phyloP scores from a whole-genome alignment of 805 yeast species.

The Yamadazyma laniorum region DNA sequence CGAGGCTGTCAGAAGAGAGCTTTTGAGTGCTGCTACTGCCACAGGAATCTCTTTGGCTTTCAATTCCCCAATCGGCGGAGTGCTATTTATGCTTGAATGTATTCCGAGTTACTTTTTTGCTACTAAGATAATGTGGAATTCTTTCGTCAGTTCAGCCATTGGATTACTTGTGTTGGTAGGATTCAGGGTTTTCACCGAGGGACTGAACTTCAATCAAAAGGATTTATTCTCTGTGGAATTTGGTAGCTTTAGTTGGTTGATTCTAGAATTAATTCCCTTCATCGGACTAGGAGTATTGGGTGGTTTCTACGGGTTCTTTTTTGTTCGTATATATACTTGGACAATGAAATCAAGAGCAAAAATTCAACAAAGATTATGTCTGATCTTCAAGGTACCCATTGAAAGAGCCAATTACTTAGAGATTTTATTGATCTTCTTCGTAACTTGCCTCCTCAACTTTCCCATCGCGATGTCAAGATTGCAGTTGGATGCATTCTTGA shows the following conservation, averaged over 20 bases:
- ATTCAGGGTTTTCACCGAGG: slow-evolving; percentile 39
- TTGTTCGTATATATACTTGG: slow-evolving; percentile 46
- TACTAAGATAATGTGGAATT: slow-evolving; percentile 73
- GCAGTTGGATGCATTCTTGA: slow-evolving; percentile 55
- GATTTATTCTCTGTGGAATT: slow-evolving; percentile 59
- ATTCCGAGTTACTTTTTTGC: slow-evolving; percentile 62
- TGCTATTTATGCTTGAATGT: slow-evolving; percentile 70
- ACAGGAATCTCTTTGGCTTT: slow-evolving; percentile 85
- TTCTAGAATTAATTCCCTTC: slow-evolving; percentile 70
- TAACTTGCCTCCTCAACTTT: slow-evolving; percentile 56
- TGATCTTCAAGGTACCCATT: slow-evolving; percentile 15
- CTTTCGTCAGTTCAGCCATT: slow-evolving; percentile 75
- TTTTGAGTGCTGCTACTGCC: slow-evolving; percentile 73
- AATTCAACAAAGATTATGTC: slow-evolving; percentile 22
- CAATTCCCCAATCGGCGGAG: slow-evolving; percentile 87
- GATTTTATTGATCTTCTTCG: slow-evolving; percentile 43
- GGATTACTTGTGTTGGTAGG: slow-evolving; percentile 59
- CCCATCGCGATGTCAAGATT: slow-evolving; percentile 53
- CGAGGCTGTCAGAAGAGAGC: slow-evolving; percentile 64
- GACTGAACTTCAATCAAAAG: slow-evolving; percentile 43
- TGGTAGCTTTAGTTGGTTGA: slow-evolving; percentile 70
- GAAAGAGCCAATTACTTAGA: slow-evolving; percentile 42
- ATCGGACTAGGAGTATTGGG: slow-evolving; percentile 68
- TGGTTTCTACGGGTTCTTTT: slow-evolving; percentile 60
- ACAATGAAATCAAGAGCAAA: slow-evolving; percentile 34